Percentiles rank a stretch among this genome's conserved stretches.
Evolutionary conservation across 2,329 filamentous ascomycete species (phyloP).

Genomic region (Fusarium verticillioides): DNA sequence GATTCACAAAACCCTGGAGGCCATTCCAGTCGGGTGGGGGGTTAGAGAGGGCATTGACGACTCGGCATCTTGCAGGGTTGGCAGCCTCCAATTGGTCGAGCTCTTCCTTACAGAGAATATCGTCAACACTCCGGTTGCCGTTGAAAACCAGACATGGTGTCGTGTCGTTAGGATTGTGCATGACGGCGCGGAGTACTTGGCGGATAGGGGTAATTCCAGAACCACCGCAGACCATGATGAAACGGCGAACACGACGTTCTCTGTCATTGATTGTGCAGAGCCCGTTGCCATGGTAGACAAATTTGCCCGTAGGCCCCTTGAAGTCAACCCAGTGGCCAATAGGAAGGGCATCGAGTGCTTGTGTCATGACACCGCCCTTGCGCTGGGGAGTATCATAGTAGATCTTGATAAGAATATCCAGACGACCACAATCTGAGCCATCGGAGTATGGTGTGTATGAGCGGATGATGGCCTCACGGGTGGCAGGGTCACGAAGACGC

Average conservation of each 20-base stretch:
- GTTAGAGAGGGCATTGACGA: slow-evolving; percentile 77
- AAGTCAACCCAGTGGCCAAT: slow-evolving; percentile 81
- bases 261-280: slow-evolving; percentile 69
- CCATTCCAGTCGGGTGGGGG: slow-evolving; percentile 75
- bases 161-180: slow-evolving; percentile 64
- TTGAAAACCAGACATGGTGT: slow-evolving; percentile 80
- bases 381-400: slow-evolving; percentile 71
- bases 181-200: slow-evolving; percentile 79
- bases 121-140: slow-evolving; percentile 79
- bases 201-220: slow-evolving; percentile 94
- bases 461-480: slow-evolving; percentile 79
- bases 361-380: slow-evolving; percentile 83
- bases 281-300: slow-evolving; percentile 79
- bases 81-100: slow-evolving; percentile 70
- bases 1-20: slow-evolving; percentile 72
- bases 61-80: slow-evolving; percentile 66
- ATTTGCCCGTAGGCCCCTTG: slow-evolving; percentile 89
- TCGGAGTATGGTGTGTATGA: slow-evolving; percentile 88
- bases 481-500: slow-evolving; percentile 77
- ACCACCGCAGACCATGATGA: slow-evolving; percentile 89
- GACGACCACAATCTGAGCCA: slow-evolving; percentile 65
- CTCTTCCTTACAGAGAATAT: slow-evolving; percentile 83
- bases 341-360: slow-evolving; percentile 77
- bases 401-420: slow-evolving; percentile 85
- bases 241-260: slow-evolving; percentile 68